Evolutionary conservation across 1,139 yeast genomes (phyloP), one percentile per base, ranked within the genome.

Genomic region (Pichia sp.): DNA sequence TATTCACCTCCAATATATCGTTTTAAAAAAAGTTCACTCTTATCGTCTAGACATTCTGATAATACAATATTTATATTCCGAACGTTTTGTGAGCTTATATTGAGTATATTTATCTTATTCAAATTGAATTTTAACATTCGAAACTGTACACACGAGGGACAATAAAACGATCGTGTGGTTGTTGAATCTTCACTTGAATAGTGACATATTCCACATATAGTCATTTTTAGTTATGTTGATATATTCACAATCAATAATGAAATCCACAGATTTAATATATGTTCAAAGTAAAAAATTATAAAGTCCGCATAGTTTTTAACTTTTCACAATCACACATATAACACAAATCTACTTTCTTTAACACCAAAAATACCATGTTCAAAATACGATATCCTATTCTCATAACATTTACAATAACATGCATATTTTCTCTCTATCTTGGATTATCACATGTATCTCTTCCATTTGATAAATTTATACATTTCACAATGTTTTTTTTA

Each of bases 371-470:
- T 25, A 10, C n/a, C 29, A 36, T 34, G 38, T 31, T 48, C 10
- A 27, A 34, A 19, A 48, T 51, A 18, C 41, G 54, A 8, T 38
- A 44, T 10, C 53, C 58, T 45, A 28, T 56, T 55, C 41, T 44
- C 44, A 18, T 46, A 48, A 31, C 36, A 19, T 51, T 51, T 36
- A 6, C 19, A 7, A 5, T 45, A 5, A 52, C 55, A 13, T 25
- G 46, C 8, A 18, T 60, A 1, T 43, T 61, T 5, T 59, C 66
- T 0, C 47, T 59, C 3, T 65, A 65, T 45, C 57, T 66, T 3
- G 70, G 70, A 13, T 58, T 66, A 47, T 68, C 69, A 11, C 54
- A 62, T 33, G 58, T 67, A 5, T 57, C 64, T 0, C 46, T 67
- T 9, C 63, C 63, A 3, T 57, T 64, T 50, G 70, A 67, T 48